A percentile compares a stretch with the other conserved stretches of the same genome.
These are phyloP conservation scores for Coniochaeta ligniaria DNA, from an alignment of 2,329 filamentous ascomycete genomes.

Conservation along the genomic window DNA sequence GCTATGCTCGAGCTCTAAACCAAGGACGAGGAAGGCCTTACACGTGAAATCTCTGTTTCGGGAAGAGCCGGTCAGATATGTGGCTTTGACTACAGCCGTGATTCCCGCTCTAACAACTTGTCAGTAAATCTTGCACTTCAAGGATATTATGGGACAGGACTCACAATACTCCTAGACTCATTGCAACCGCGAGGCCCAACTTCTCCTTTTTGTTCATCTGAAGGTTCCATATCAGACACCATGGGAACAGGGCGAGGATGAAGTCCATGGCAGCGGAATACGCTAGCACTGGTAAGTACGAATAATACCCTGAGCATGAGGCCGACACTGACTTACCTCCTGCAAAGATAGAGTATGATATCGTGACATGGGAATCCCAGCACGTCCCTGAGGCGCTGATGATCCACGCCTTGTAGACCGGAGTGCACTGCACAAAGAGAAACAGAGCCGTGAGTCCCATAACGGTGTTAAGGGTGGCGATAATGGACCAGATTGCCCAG, in stretches of 20 bases:
- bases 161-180: slow-evolving; percentile 3
- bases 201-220: slow-evolving; percentile 29
- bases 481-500: slow-evolving; percentile 2
- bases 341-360: neutral
- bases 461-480: slow-evolving; percentile 2
- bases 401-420: neutral
- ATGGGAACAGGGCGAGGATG: neutral
- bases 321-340: neutral
- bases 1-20: neutral
- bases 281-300: slow-evolving; percentile 16
- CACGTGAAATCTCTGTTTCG: slow-evolving; percentile 2
- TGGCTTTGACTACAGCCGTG: neutral
- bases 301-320: neutral
- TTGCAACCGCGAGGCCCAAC: slow-evolving; percentile 1
- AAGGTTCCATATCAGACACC: slow-evolving; percentile 1
- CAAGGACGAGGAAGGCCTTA: neutral
- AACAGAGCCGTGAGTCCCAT: slow-evolving; percentile 1
- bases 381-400: neutral
- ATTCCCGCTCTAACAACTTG: neutral
- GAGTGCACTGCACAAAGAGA: slow-evolving; percentile 2
- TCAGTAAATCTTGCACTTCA: neutral
- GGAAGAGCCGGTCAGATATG: neutral
- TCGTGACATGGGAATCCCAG: neutral
- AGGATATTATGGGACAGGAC: neutral
- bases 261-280: slow-evolving; percentile 1